Evolutionary conservation across 2,329 filamentous ascomycete species (phyloP).

Genomic region (Teratosphaeria gauchensis): DNA sequence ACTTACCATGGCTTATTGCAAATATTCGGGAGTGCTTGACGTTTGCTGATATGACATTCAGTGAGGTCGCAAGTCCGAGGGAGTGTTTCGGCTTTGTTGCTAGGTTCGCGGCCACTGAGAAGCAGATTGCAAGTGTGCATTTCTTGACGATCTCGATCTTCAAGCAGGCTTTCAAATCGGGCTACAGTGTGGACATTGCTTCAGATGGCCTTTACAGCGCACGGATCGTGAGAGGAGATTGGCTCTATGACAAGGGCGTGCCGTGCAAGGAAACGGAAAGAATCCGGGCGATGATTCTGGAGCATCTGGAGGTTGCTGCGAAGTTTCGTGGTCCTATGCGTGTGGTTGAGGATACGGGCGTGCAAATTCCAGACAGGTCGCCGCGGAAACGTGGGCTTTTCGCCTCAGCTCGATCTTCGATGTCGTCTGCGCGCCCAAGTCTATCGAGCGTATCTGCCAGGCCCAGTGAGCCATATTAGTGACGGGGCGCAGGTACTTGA

Average conservation of each 20-base stretch:
- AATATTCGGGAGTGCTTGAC: conserved; percentile 11
- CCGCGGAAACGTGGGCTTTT: background rate
- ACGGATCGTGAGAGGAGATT: background rate
- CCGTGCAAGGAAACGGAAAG: background rate
- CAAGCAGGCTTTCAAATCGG: background rate
- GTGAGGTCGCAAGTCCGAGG: conserved; percentile 10
- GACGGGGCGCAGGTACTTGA: background rate
- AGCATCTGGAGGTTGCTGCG: background rate
- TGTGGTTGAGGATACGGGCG: background rate
- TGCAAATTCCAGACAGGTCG: background rate
- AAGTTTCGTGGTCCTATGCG: background rate
- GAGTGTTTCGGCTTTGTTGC: conserved; percentile 8
- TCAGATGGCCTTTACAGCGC: background rate
- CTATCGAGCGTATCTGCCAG: background rate
- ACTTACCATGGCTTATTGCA: conserved; percentile 8
- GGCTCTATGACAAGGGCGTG: background rate
- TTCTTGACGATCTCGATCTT: conserved; percentile 13
- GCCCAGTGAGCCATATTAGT: background rate
- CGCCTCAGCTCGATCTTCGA: background rate
- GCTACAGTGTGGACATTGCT: background rate
- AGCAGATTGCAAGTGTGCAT: conserved; percentile 11
- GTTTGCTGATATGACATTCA: conserved; percentile 6
- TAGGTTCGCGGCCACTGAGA: conserved; percentile 5
- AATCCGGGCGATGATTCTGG: background rate
- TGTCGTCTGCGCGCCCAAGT: background rate